A percentile compares a stretch with the other conserved stretches of the same genome.
phyloP scores from a whole-genome alignment of 345 rosid species.

The Eucalyptus fibrosa region DNA sequence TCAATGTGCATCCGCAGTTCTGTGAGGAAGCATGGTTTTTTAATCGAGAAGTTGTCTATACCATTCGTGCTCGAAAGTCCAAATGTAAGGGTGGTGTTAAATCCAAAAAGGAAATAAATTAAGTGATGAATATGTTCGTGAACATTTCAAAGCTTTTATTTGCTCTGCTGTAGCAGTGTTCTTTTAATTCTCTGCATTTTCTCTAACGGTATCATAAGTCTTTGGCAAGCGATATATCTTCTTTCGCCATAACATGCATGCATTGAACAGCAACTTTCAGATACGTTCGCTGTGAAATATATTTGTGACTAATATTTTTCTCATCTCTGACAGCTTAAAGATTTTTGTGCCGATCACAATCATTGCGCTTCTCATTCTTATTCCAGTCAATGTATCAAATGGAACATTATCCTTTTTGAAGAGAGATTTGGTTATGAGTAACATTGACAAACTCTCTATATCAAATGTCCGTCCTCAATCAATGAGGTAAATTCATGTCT shows the following conservation, averaged over 20 bases:
- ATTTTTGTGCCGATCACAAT: conserved; percentile 74
- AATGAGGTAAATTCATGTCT: conserved; percentile 24
- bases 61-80: not conserved
- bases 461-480: conserved; percentile 84
- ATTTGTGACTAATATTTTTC: not conserved
- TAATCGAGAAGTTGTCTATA: not conserved
- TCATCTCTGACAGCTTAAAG: conserved; percentile 54
- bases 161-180: not conserved
- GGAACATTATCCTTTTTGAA: conserved; percentile 68
- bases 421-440: conserved; percentile 76
- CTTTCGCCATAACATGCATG: not conserved
- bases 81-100: not conserved
- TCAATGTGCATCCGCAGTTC: not conserved
- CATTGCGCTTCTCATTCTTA: conserved; percentile 61
- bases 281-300: not conserved
- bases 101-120: not conserved
- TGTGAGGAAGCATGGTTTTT: not conserved
- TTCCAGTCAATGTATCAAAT: conserved; percentile 92
- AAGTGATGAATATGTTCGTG: not conserved
- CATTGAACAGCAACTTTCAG: not conserved
- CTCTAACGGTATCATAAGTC: not conserved
- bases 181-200: not conserved
- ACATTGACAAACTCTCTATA: conserved; percentile 91
- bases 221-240: not conserved
- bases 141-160: not conserved